Evolutionary conservation across 345 rosid genomes (phyloP), one percentile per base, ranked within the genome.

Genomic region (Syzygium aqueum): DNA sequence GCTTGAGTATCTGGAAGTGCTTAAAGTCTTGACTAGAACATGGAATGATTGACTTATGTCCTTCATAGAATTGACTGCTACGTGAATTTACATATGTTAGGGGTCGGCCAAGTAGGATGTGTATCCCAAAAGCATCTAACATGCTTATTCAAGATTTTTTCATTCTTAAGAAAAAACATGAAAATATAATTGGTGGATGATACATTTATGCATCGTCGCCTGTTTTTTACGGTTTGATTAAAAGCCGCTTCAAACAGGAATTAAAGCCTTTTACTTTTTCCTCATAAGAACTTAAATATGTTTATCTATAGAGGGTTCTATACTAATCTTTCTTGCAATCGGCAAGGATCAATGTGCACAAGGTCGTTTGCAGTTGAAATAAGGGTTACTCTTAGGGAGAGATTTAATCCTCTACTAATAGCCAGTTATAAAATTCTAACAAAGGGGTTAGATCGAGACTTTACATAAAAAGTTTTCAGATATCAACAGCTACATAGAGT

Each of bases 401-500:
- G 73, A 61, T 61, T 3, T n/a, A 61, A 61, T 0, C n/a, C 33
- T 61, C 19, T 61, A 61, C 33, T n/a, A 13, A n/a, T 61, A 61
- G 15, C n/a, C 33, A 14, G 9, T 61, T 61, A 61, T n/a, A n/a
- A 61, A 61, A 8, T 61, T 61, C 37, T 61, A 61, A 61, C 19
- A 13, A 61, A 13, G 37, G 14, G 73, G 17, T n/a, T n/a, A n/a
- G 33, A n/a, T 0, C 6, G 37, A 61, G 5, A n/a, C n/a, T 61
- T 61, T 13, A n/a, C 19, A 0, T 61, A 14, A n/a, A 61, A 61
- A 7, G 37, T n/a, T 61, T 61, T n/a, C 73, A 61, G 2, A 61
- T 61, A n/a, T 61, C 5, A 1, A 4, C 0, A 0, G 30, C n/a
- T 14, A n/a, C 8, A 61, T n/a, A n/a, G 10, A n/a, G 4, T 2